phyloP scores from a whole-genome alignment of 768 basidiomycete species.

The Sarcodon sp. region DNA sequence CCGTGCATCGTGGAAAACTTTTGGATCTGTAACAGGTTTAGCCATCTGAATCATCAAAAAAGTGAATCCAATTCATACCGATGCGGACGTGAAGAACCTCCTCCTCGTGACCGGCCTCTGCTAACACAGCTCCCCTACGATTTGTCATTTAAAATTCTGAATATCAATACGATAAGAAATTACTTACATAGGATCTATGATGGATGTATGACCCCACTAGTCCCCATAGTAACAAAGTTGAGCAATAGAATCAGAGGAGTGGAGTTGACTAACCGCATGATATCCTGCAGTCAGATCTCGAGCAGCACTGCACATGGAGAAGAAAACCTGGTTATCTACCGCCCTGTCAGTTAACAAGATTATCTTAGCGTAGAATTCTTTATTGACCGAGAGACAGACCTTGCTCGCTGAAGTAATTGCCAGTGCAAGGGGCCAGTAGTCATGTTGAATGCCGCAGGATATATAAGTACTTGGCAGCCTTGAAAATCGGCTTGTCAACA shows the following conservation, averaged over 20 bases:
- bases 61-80: constrained; percentile 34
- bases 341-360: constrained; percentile 42
- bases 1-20: constrained; percentile 51
- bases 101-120: constrained; percentile 65
- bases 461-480: constrained; percentile 85
- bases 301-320: constrained; percentile 94
- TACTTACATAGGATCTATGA: constrained; percentile 74
- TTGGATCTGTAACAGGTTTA: constrained; percentile 39
- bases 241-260: not conserved
- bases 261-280: constrained; percentile 55
- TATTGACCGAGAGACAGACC: constrained; percentile 30
- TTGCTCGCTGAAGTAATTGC: constrained; percentile 79
- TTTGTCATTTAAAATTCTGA: not conserved
- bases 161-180: constrained; percentile 3
- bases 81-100: constrained; percentile 71
- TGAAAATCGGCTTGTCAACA: constrained; percentile 4
- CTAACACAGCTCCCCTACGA: constrained; percentile 59
- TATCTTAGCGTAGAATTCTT: not conserved
- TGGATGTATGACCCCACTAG: constrained; percentile 85
- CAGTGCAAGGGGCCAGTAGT: constrained; percentile 96
- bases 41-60: not conserved
- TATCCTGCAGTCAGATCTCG: constrained; percentile 72
- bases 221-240: not conserved
- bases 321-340: constrained; percentile 93
- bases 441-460: constrained; percentile 91